These are phyloP conservation scores for Lodderomyces beijingensis DNA, from an alignment of 1,139 yeast genomes.

Conservation along the genomic window DNA sequence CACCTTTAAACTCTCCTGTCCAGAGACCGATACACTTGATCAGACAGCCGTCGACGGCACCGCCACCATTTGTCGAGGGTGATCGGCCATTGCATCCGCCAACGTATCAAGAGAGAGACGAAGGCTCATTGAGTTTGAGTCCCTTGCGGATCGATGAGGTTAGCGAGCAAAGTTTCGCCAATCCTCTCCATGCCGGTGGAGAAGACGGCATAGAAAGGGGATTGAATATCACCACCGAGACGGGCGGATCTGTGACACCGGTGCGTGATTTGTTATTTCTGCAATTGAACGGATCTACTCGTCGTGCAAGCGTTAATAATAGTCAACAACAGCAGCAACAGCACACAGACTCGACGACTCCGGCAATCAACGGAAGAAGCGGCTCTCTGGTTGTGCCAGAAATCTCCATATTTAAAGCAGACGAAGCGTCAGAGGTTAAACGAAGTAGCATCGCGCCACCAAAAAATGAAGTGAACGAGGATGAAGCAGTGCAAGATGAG, in stretches of 20 bases:
- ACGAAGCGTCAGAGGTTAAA: constrained; percentile 1
- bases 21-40: constrained; percentile 34
- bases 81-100: constrained; percentile 28
- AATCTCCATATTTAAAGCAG: constrained; percentile 1
- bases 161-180: constrained; percentile 2
- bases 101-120: constrained; percentile 26
- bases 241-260: constrained; percentile 12
- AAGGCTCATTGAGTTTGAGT: constrained; percentile 11
- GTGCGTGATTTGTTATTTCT: constrained; percentile 18
- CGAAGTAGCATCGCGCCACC: too few species aligned
- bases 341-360: too few species aligned
- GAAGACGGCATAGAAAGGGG: background rate
- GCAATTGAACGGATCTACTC: constrained; percentile 16
- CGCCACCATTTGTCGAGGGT: constrained; percentile 41
- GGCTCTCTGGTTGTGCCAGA: constrained; percentile 2
- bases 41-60: constrained; percentile 36
- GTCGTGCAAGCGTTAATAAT: too few species aligned
- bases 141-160: constrained; percentile 14
- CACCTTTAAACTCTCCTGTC: constrained; percentile 35
- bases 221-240: background rate
- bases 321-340: background rate
- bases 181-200: constrained; percentile 2
- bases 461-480: too few species aligned
- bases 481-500: too few species aligned
- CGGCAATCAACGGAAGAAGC: constrained; percentile 2